These are phyloP conservation scores for Dillenia suffruticosa DNA, from an alignment of 164 flowering plant species.

Conservation along the genomic window DNA sequence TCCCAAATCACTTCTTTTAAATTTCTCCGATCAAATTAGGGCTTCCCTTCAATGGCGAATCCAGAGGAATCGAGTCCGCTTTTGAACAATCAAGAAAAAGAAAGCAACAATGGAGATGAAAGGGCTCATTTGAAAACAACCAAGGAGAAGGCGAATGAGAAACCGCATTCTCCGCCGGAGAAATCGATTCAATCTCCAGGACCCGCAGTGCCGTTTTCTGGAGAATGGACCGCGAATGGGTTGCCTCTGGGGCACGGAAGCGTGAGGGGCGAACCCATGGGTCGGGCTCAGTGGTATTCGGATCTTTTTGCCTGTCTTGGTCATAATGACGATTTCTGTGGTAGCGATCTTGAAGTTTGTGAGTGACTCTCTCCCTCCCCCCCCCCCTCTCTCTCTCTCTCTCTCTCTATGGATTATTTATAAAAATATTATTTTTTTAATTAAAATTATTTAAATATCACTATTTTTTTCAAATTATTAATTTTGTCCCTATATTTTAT, in stretches of 20 bases:
- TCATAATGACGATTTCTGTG: constrained; percentile 75
- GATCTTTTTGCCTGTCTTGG: constrained; percentile 72
- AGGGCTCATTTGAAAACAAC: neutral
- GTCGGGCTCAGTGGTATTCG: constrained; percentile 66
- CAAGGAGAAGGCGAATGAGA: neutral
- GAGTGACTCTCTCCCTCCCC: constrained; percentile 22
- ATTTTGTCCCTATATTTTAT: too few species aligned
- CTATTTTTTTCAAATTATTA: neutral
- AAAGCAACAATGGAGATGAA: constrained; percentile 13
- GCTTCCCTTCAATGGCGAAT: constrained; percentile 30
- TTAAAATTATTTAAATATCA: too few species aligned
- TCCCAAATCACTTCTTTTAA: too few species aligned
- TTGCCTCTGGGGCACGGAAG: constrained; percentile 62
- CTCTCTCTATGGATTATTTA: neutral
- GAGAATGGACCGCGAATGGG: constrained; percentile 74
- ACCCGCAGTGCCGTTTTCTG: constrained; percentile 2
- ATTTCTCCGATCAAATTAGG: neutral
- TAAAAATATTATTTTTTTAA: neutral
- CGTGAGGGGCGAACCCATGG: constrained; percentile 66
- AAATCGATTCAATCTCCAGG: neutral
- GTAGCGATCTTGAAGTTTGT: constrained; percentile 99
- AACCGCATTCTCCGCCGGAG: constrained; percentile 9
- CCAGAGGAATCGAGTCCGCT: constrained; percentile 56
- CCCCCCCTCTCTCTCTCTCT: neutral
- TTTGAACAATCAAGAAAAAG: constrained; percentile 18